phyloP scores from a whole-genome alignment of 1,284 basidiomycete species.

The Microbotryum intermedium region DNA sequence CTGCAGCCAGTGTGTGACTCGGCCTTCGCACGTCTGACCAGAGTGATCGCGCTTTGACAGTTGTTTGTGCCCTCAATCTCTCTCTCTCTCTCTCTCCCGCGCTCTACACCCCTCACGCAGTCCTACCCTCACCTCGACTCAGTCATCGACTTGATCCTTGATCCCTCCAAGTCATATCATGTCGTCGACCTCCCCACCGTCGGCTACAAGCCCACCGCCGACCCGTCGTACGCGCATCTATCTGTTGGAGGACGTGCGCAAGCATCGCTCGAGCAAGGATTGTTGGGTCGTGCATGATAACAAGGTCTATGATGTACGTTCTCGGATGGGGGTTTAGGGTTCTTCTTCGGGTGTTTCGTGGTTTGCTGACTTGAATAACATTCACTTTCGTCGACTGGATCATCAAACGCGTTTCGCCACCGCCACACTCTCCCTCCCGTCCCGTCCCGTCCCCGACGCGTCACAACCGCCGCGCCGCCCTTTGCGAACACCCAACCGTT shows the following conservation, averaged over 20 bases:
- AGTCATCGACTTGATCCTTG: neutral
- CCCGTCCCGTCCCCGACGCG: neutral
- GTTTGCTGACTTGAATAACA: neutral
- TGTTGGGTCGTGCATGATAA: conserved; percentile 67
- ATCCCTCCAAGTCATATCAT: neutral
- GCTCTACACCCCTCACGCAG: too few species aligned
- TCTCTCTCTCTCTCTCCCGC: too few species aligned
- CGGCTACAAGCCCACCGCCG: neutral
- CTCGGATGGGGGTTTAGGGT: neutral
- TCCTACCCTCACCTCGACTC: neutral
- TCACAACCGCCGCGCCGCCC: neutral
- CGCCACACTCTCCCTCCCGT: neutral
- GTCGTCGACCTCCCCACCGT: neutral
- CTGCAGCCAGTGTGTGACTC: too few species aligned
- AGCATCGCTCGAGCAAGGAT: conserved; percentile 50
- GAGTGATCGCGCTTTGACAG: too few species aligned
- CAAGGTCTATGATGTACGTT: conserved; percentile 65
- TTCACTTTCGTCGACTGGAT: neutral
- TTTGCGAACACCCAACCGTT: neutral
- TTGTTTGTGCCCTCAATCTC: too few species aligned
- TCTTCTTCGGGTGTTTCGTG: too few species aligned
- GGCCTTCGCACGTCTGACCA: too few species aligned
- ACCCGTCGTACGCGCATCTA: conserved; percentile 45
- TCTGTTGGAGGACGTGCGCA: conserved; percentile 58
- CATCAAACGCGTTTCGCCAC: neutral